Percentiles rank a stretch among this genome's conserved stretches.
These are phyloP conservation scores for Heterobasidion occidentale DNA, from an alignment of 1,284 basidiomycete species.

Conservation along the genomic window DNA sequence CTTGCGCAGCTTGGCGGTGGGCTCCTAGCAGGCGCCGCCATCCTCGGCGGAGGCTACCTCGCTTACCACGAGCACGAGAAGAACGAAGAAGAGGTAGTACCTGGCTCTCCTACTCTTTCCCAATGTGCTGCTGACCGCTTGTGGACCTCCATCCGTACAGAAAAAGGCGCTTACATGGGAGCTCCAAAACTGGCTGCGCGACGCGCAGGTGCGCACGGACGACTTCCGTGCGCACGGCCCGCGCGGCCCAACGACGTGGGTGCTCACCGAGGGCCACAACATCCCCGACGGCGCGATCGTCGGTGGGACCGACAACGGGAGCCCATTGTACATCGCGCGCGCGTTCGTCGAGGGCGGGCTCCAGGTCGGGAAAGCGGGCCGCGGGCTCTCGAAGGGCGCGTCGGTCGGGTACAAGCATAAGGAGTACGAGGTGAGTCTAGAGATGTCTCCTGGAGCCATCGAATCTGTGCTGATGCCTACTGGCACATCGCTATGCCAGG, in stretches of 20 bases:
- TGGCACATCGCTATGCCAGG: slow-evolving; percentile 23
- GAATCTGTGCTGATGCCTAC: neutral
- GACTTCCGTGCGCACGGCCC: slow-evolving; percentile 39
- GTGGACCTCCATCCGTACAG: slow-evolving; percentile 20
- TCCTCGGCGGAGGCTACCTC: slow-evolving; percentile 41
- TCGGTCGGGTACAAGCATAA: slow-evolving; percentile 52
- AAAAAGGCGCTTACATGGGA: slow-evolving; percentile 45
- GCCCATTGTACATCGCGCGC: slow-evolving; percentile 50
- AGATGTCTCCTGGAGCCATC: neutral
- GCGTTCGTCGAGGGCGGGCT: slow-evolving; percentile 53
- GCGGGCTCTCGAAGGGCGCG: slow-evolving; percentile 48
- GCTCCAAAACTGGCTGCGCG: slow-evolving; percentile 46
- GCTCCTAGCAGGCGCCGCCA: slow-evolving; percentile 42
- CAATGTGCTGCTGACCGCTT: neutral
- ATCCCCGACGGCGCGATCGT: slow-evolving; percentile 53
- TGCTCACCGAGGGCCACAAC: slow-evolving; percentile 45
- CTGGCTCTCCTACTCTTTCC: neutral
- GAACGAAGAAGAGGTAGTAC: slow-evolving; percentile 45
- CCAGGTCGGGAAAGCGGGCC: slow-evolving; percentile 57
- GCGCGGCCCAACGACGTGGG: slow-evolving; percentile 47
- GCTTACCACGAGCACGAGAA: slow-evolving; percentile 53
- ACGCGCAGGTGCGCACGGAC: slow-evolving; percentile 44
- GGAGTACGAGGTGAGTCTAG: slow-evolving; percentile 43
- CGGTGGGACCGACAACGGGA: slow-evolving; percentile 46
- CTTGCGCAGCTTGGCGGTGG: slow-evolving; percentile 53